phyloP scores from a whole-genome alignment of 2,329 filamentous ascomycete species.

The Colletotrichum ledebouriae region DNA sequence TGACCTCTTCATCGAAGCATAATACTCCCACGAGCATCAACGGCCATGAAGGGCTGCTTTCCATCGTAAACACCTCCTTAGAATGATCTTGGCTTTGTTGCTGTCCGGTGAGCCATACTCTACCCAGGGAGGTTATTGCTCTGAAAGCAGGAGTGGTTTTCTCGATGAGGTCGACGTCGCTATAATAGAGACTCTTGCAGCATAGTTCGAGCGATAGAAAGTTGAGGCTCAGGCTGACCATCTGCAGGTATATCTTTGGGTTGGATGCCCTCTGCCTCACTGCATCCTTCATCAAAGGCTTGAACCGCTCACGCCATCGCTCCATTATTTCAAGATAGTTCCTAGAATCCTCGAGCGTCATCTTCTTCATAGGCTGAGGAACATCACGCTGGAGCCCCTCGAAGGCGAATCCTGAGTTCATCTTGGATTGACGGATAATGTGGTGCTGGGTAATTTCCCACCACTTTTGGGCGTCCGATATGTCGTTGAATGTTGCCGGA shows the following conservation, averaged over 20 bases:
- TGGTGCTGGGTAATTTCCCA: constrained; percentile 32
- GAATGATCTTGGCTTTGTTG: not conserved
- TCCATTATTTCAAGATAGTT: constrained; percentile 41
- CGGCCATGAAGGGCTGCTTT: constrained; percentile 50
- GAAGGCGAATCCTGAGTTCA: constrained; percentile 21
- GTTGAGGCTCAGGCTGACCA: constrained; percentile 12
- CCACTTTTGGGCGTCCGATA: constrained; percentile 20
- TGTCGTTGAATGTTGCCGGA: constrained; percentile 5
- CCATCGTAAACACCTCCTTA: constrained; percentile 33
- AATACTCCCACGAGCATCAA: constrained; percentile 57
- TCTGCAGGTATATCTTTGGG: constrained; percentile 4
- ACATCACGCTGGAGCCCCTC: constrained; percentile 36
- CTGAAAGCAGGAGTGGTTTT: constrained; percentile 1
- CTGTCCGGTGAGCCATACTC: constrained; percentile 11
- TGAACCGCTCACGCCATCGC: constrained; percentile 2
- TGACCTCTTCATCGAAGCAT: constrained; percentile 54
- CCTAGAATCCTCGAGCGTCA: not conserved
- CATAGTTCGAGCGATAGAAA: constrained; percentile 23
- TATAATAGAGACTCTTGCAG: constrained; percentile 17
- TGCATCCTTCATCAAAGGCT: not conserved
- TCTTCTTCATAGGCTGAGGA: not conserved
- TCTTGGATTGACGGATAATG: constrained; percentile 15
- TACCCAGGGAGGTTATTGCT: constrained; percentile 13
- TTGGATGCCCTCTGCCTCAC: not conserved
- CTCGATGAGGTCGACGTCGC: not conserved